Base-by-base conservation (phyloP, 495 filamentous ascomycete species). In the Letharia lupina region DNA sequence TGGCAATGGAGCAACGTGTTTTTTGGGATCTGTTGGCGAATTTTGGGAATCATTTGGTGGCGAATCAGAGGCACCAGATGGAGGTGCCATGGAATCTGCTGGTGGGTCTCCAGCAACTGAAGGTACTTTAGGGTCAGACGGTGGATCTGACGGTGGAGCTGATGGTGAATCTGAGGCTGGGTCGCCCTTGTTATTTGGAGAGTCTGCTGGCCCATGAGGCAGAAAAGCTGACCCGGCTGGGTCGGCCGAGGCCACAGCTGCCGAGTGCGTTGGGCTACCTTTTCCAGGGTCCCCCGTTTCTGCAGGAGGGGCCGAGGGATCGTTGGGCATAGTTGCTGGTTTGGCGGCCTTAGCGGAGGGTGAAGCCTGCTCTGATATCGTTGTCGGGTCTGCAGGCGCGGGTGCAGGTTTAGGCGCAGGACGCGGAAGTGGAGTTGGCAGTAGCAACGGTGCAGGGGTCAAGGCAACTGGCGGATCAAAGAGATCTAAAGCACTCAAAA, bases 241-340 rank as follows among this genome's bases (percentile, higher is more conserved):
- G 31, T 48, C 42, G 31, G 16, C 60, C 13, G 60, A 13, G 15
- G 2, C 60, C 9, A n/a, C 3, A 16, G 18, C 23, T 18, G 41
- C 31, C 42, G 28, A 62, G 9, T 12, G 31, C 23, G n/a, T n/a
- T 37, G 15, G 42, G 28, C 28, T 37, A 3, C 37, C 42, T 37
- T 4, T n/a, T 48, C 31, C 42, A 33, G 60, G 41, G 42, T 62
- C 60, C 28, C 42, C 31, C 11, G 60, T 62, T 28, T 33, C n/a
- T 4, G 60, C 28, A n/a, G 60, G 60, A 45, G 59, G 20, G 4
- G 42, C 60, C 28, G 31, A 15, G 28, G 31, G 60, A 39, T 37
- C 35, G 48, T 44, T 62, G 12, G 60, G 60, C 12, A 48, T 28
- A 62, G 60, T n/a, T 48, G 42, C 60, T 37, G 60, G 60, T 8